Evolutionary conservation across 495 filamentous ascomycete genomes (phyloP).

Genomic region (Collariella sp.): DNA sequence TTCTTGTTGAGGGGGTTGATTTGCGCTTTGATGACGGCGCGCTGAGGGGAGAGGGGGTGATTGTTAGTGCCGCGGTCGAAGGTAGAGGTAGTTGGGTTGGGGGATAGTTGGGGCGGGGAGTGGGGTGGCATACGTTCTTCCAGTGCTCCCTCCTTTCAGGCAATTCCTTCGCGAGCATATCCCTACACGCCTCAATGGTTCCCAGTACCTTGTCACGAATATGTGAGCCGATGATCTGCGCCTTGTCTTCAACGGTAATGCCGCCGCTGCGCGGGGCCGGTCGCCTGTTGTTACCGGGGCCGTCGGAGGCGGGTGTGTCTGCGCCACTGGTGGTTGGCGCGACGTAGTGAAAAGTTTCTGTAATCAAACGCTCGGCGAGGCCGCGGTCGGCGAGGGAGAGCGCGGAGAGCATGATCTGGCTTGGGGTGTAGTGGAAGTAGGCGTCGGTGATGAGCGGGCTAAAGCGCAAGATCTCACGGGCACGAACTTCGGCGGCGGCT

Average conservation of each 20-base stretch:
- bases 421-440: conserved; percentile 93
- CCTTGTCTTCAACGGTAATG: conserved; percentile 21
- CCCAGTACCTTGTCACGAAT: conserved; percentile 38
- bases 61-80: background rate
- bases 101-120: background rate
- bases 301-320: conserved; percentile 14
- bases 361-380: conserved; percentile 63
- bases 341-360: conserved; percentile 51
- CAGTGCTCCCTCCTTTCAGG: conserved; percentile 37
- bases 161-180: conserved; percentile 42
- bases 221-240: conserved; percentile 24
- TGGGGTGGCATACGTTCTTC: conserved; percentile 25
- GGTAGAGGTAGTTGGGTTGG: background rate
- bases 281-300: background rate
- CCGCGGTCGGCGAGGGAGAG: conserved; percentile 65
- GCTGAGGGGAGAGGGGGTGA: conserved; percentile 13
- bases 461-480: conserved; percentile 64
- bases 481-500: conserved; percentile 56
- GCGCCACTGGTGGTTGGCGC: conserved; percentile 14
- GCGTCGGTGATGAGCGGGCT: conserved; percentile 80
- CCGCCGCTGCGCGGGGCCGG: background rate
- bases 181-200: conserved; percentile 42
- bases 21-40: conserved; percentile 29
- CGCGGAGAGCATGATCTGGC: conserved; percentile 83
- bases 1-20: conserved; percentile 58